Evolutionary conservation across 148 eudicot species (phyloP).

Genomic region (Vaccinium macrocarpon): DNA sequence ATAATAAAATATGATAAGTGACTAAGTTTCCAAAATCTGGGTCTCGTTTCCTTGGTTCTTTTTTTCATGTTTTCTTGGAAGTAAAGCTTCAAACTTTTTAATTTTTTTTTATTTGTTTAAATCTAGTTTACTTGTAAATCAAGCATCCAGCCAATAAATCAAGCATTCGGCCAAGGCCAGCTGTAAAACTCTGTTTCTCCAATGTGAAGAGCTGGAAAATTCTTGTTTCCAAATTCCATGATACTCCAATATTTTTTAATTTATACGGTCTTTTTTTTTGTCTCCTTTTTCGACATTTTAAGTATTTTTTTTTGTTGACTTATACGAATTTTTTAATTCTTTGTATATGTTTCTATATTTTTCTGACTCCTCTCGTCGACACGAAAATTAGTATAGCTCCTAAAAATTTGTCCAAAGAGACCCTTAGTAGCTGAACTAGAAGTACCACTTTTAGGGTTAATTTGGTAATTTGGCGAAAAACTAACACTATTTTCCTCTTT

Average conservation of each 20-base stretch:
- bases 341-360: too few relatives aligned
- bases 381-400: too few relatives aligned
- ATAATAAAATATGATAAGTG: not conserved
- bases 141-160: not conserved
- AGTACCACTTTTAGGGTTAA: not conserved
- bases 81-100: not conserved
- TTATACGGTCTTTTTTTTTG: too few relatives aligned
- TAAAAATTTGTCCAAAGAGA: too few relatives aligned
- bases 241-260: not conserved
- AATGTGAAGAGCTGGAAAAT: not conserved
- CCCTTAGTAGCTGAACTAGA: not conserved
- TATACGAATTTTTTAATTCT: too few relatives aligned
- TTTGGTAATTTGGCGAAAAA: not conserved
- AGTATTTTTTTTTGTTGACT: too few relatives aligned
- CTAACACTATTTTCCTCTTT: not conserved
- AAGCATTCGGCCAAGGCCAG: not conserved
- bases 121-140: not conserved
- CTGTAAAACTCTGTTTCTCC: constrained; percentile 6
- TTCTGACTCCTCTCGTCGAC: too few relatives aligned
- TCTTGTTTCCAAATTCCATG: not conserved
- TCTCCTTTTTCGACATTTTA: too few relatives aligned
- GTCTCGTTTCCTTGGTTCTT: not conserved
- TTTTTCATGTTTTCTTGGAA: constrained; percentile 3
- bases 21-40: not conserved
- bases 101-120: not conserved